These are phyloP conservation scores for Strobilomyces dryophilus DNA, from an alignment of 768 basidiomycete species.

Conservation along the genomic window DNA sequence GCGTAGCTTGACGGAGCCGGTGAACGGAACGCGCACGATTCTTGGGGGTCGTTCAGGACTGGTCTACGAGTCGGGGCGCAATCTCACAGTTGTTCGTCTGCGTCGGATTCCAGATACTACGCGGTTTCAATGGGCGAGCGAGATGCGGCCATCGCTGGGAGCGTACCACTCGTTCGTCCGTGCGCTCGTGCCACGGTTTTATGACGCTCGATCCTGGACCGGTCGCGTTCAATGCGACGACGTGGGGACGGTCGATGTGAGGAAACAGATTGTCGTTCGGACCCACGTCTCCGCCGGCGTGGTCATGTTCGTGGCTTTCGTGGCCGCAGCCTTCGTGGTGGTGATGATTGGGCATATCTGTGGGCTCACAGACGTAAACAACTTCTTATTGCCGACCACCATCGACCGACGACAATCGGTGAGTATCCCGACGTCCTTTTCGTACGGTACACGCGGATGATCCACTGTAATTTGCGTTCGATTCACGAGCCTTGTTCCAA, in stretches of 20 bases:
- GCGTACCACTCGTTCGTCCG: conserved; percentile 65
- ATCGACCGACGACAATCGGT: not conserved
- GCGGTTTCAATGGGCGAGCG: conserved; percentile 2
- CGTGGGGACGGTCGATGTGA: conserved; percentile 76
- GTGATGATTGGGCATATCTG: conserved; percentile 36
- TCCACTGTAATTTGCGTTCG: conserved; percentile 92
- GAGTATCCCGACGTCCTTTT: conserved; percentile 9
- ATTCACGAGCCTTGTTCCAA: conserved; percentile 57
- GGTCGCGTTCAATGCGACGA: conserved; percentile 70
- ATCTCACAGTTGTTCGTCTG: conserved; percentile 82
- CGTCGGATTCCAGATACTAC: conserved; percentile 83
- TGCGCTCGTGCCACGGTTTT: conserved; percentile 83
- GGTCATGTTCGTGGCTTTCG: conserved; percentile 57
- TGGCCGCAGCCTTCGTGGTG: conserved; percentile 50
- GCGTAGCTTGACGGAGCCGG: conserved; percentile 79
- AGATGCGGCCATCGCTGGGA: not conserved
- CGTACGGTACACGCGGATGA: conserved; percentile 33
- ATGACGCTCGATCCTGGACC: conserved; percentile 55
- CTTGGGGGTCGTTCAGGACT: conserved; percentile 34
- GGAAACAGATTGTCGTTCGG: conserved; percentile 68
- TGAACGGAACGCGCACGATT: conserved; percentile 84
- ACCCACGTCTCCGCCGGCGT: conserved; percentile 43
- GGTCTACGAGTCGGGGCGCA: not conserved
- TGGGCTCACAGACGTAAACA: conserved; percentile 13
- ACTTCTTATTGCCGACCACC: not conserved